Base-by-base conservation (phyloP, 2,329 filamentous ascomycete genomes). In the Aurifilum marmelostoma region DNA sequence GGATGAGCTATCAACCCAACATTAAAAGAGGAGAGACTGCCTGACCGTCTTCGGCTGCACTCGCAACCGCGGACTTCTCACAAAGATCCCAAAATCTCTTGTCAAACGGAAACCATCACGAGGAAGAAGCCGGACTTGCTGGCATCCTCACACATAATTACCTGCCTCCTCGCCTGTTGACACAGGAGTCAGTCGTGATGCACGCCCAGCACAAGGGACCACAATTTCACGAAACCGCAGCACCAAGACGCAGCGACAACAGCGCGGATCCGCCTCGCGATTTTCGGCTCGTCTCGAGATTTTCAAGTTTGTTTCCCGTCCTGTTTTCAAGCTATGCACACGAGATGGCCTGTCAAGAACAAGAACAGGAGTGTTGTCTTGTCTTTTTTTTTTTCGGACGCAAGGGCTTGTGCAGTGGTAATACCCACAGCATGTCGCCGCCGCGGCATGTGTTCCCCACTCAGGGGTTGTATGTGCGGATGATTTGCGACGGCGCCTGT, bases 401-500 rank as follows among this genome's bases (percentile, higher is more conserved):
- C 63, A 47, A 54, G n/a, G 47, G 63, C 50, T n/a, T 8, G 27
- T 32, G 34, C 18, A n/a, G 43, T n/a, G 12, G 41, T 18, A 47
- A 47, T 27, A 27, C 34, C 34, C 47, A 41, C 47, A n/a, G 9
- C 34, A 34, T 29, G 24, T 56, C 50, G 56, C 63, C 24, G 47
- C 29, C 8, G 29, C 50, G 21, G 29, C 11, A 29, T 34, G 34
- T 34, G 29, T 29, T 27, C 43, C 64, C 64, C 67, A 69, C 67
- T 63, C 67, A 69, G 67, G 67, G 67, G 67, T 47, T 58, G 63
- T 65, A 69, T 65, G 60, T 69, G 67, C 67, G 64, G 64, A 59
- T 56, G 59, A 69, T 37, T 24, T 69, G 67, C 64, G 59, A 69
- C 67, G 64, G 64, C 67, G 21, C 61, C 59, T 54, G 67, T 69